Conservation (phyloP, 2,329 filamentous ascomycete species). For the Claviceps africana region DNA sequence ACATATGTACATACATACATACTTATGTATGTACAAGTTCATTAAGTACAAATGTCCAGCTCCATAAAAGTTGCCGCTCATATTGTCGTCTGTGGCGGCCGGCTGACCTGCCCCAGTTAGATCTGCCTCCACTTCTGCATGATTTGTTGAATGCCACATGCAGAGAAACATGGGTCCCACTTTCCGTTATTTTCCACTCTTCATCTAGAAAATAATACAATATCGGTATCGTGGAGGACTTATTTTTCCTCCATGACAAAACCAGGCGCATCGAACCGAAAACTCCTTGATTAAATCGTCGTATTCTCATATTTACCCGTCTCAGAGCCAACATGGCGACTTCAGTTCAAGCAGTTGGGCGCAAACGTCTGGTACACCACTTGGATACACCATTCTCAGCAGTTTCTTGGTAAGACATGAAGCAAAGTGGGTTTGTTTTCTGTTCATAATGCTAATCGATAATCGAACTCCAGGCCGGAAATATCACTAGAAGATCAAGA, state of each 20-base stretch:
- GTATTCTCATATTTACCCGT: neutral
- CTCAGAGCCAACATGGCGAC: constrained; percentile 12
- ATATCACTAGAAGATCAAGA: constrained; percentile 45
- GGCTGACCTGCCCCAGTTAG: neutral
- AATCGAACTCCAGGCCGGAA: constrained; percentile 37
- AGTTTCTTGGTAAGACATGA: constrained; percentile 40
- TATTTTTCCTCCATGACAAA: too few relatives aligned
- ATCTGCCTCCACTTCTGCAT: neutral
- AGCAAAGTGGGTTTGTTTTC: too few relatives aligned
- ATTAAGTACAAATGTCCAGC: neutral
- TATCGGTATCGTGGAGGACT: neutral
- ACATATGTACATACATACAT: too few relatives aligned
- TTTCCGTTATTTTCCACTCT: too few relatives aligned
- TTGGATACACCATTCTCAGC: constrained; percentile 51
- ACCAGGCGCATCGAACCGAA: too few relatives aligned
- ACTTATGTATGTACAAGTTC: too few relatives aligned
- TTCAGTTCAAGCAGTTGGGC: constrained; percentile 13
- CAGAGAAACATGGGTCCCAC: neutral
- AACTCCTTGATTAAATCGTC: neutral
- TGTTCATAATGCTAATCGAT: neutral
- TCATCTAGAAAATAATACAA: neutral
- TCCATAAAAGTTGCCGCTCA: neutral
- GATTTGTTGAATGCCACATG: neutral
- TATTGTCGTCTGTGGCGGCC: neutral
- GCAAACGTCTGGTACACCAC: constrained; percentile 48